Evolutionary conservation across 306 rosid species (phyloP).

Genomic region (Cucumis cinereus): DNA sequence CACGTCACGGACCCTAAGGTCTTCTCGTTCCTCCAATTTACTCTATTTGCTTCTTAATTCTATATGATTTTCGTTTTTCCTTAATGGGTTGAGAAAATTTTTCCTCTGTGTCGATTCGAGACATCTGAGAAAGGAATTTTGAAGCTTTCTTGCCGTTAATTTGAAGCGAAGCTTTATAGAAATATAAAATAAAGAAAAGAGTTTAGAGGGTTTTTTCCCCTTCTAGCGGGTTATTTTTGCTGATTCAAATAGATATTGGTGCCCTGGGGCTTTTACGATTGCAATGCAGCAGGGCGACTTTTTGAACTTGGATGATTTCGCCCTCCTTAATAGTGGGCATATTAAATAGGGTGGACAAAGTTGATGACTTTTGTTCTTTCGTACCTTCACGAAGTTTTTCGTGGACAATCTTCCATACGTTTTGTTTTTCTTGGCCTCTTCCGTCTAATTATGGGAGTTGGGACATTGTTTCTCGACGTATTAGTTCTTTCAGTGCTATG

Average conservation of each 20-base stretch:
- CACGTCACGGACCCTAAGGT: slow-evolving; percentile 69
- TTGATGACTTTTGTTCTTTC: not conserved
- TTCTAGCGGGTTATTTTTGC: too few species aligned
- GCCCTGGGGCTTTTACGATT: not conserved
- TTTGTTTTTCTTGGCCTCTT: not conserved
- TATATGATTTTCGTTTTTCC: not conserved
- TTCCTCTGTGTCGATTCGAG: not conserved
- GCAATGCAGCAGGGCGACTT: not conserved
- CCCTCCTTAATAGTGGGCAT: not conserved
- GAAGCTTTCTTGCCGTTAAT: not conserved
- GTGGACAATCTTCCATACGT: not conserved
- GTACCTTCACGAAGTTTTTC: not conserved
- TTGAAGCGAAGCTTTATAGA: not conserved
- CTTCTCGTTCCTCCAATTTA: not conserved
- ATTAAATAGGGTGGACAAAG: not conserved
- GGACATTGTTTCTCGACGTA: not conserved
- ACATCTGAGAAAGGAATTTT: not conserved
- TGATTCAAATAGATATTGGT: not conserved
- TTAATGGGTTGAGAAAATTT: not conserved
- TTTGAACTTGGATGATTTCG: not conserved
- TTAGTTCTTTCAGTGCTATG: not conserved
- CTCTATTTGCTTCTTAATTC: not conserved
- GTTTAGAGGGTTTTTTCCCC: not conserved
- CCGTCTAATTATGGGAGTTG: not conserved
- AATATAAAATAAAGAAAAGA: not conserved